Base-by-base conservation (phyloP, 1,139 yeast genomes). In the Casaregolazyma suthepensis region DNA sequence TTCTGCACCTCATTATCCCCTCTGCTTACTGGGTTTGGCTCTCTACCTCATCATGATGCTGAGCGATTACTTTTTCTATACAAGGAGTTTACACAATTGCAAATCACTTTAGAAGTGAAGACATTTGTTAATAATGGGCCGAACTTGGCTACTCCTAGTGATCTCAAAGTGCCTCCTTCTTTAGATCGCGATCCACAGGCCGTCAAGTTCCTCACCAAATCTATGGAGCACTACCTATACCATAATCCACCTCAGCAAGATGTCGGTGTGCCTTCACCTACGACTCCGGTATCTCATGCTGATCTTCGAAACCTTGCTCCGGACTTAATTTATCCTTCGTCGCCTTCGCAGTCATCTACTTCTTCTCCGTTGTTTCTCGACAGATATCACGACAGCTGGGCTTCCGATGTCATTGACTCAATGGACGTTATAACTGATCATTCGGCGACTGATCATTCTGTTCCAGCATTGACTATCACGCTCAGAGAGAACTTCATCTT, bases 61-160 rank as follows among this genome's bases (percentile, higher is more conserved):
- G 65, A 62, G 50, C 51, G 63, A 20, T 61, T 65, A 13, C 55
- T 63, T 23, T 62, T 58, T 46, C 55, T 62, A 9, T 62, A 61
- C 50, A 63, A 63, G 51, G 66, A 63, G 46, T 62, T 60, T 52
- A 62, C 64, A 17, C 66, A 63, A 53, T 57, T 63, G n/a, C 61
- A 61, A 38, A 53, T 62, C 9, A 52, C 61, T 19, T 62, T 60
- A 2, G 66, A 63, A 17, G 64, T 63, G 13, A 35, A 50, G 26
- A 38, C 47, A 1, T 63, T 59, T 45, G 57, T 57, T 26, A 52
- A 47, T 3, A 52, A 55, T 23, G 62, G 61, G 6, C 59, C 61
- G 12, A 60, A 61, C 49, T 45, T 51, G 52, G 59, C 57, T 12
- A 46, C 51, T 17, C 50, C 55, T 5, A 43, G 53, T n/a, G 61